Percentiles rank a stretch among this genome's conserved stretches.
Conservation (phyloP, 164 flowering plant species). For the Vitis cinerea region DNA sequence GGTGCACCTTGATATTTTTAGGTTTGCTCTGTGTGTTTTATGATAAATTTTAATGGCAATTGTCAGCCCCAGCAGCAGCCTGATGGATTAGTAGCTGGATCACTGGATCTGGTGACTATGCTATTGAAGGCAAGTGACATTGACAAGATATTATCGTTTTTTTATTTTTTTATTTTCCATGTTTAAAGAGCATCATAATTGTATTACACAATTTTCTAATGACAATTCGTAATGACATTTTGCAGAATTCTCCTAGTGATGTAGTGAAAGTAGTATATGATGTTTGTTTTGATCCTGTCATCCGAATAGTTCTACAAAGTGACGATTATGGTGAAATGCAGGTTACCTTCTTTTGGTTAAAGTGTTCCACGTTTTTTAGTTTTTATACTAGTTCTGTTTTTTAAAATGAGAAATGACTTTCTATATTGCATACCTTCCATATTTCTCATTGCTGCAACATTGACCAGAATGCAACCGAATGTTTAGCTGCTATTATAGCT, state of each 20-base stretch:
- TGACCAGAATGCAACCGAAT: slow-evolving; percentile 93
- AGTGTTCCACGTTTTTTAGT: neutral
- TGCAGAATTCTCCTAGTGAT: slow-evolving; percentile 83
- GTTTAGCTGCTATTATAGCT: slow-evolving; percentile 75
- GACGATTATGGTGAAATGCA: slow-evolving; percentile 93
- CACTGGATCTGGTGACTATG: slow-evolving; percentile 90
- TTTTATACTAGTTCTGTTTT: neutral
- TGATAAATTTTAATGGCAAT: slow-evolving; percentile 20
- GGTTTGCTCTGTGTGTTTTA: slow-evolving; percentile 9
- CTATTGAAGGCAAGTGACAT: slow-evolving; percentile 67
- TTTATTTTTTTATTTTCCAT: neutral
- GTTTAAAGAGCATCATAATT: slow-evolving; percentile 1
- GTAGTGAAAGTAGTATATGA: slow-evolving; percentile 69
- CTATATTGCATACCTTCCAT: neutral
- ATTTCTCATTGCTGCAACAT: neutral
- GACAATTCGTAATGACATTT: slow-evolving; percentile 16
- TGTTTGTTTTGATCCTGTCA: slow-evolving; percentile 70
- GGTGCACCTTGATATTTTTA: neutral
- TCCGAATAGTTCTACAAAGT: slow-evolving; percentile 67
- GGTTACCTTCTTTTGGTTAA: slow-evolving; percentile 33
- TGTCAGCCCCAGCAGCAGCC: slow-evolving; percentile 84
- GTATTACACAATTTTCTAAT: slow-evolving; percentile 14
- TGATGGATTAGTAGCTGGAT: slow-evolving; percentile 85
- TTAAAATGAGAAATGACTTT: neutral
- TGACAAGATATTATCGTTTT: neutral